These are phyloP conservation scores for Trametes villosa DNA, from an alignment of 768 basidiomycete species.

Conservation along the genomic window DNA sequence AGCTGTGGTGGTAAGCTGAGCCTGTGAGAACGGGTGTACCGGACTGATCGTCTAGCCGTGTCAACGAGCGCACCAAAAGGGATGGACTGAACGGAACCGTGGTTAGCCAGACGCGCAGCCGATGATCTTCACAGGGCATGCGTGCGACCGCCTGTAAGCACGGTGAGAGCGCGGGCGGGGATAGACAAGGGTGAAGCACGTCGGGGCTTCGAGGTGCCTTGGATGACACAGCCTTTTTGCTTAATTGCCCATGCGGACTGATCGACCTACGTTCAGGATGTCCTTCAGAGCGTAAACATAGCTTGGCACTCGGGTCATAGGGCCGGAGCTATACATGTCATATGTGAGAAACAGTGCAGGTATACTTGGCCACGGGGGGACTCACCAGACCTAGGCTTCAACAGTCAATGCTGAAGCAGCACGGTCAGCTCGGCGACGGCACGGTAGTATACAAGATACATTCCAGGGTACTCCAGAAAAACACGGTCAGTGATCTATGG, in stretches of 20 bases:
- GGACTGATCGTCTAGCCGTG: constrained; percentile 11
- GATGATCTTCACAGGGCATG: neutral
- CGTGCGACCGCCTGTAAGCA: neutral
- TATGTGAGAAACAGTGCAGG: too few relatives aligned
- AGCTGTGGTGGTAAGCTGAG: neutral
- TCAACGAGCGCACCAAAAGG: neutral
- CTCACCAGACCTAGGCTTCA: neutral
- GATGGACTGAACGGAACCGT: neutral
- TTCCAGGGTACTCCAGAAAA: neutral
- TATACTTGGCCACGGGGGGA: too few relatives aligned
- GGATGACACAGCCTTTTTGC: neutral
- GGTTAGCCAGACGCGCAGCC: neutral
- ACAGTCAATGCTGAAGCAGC: neutral
- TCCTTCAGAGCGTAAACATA: too few relatives aligned
- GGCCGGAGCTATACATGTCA: too few relatives aligned
- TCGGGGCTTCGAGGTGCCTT: neutral
- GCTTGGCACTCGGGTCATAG: too few relatives aligned
- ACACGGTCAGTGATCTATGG: too few relatives aligned
- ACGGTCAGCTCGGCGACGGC: neutral
- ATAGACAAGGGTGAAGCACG: neutral
- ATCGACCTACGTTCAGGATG: too few relatives aligned
- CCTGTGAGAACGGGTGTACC: constrained; percentile 6
- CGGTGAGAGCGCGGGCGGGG: too few relatives aligned
- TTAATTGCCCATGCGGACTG: neutral
- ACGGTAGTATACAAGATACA: neutral